A percentile compares a stretch with the other conserved stretches of the same genome.
These are phyloP conservation scores for Fusarium goolgardi DNA, from an alignment of 2,329 filamentous ascomycete genomes.

Conservation along the genomic window DNA sequence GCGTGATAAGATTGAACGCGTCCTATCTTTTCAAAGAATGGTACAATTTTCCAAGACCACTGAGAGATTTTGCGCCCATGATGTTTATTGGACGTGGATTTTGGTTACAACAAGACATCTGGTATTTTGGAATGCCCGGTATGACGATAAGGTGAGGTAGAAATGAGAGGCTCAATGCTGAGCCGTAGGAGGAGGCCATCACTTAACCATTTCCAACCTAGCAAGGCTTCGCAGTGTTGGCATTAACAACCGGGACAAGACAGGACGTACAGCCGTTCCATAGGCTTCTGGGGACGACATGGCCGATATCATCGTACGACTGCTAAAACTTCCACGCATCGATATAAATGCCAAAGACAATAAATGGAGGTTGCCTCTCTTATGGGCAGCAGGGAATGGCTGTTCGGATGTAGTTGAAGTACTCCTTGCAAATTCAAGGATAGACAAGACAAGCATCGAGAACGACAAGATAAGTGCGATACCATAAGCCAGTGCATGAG, in stretches of 20 bases:
- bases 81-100: no score
- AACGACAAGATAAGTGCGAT: neutral
- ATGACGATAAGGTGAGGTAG: no score
- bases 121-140: no score
- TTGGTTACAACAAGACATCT: no score
- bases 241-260: neutral
- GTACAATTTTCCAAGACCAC: no score
- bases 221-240: neutral
- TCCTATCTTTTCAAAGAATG: neutral
- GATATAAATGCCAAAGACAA: neutral
- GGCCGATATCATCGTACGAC: no score
- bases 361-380: neutral
- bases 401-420: neutral
- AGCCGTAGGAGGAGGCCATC: no score
- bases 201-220: neutral
- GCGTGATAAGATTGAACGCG: neutral
- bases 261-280: neutral
- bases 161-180: no score
- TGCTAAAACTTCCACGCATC: no score
- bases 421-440: neutral
- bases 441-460: neutral
- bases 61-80: no score
- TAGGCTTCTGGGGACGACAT: neutral
- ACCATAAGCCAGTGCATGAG: neutral
- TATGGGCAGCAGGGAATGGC: neutral